Base-by-base conservation (phyloP, 1,284 basidiomycete genomes). In the Ustilago loliicola region DNA sequence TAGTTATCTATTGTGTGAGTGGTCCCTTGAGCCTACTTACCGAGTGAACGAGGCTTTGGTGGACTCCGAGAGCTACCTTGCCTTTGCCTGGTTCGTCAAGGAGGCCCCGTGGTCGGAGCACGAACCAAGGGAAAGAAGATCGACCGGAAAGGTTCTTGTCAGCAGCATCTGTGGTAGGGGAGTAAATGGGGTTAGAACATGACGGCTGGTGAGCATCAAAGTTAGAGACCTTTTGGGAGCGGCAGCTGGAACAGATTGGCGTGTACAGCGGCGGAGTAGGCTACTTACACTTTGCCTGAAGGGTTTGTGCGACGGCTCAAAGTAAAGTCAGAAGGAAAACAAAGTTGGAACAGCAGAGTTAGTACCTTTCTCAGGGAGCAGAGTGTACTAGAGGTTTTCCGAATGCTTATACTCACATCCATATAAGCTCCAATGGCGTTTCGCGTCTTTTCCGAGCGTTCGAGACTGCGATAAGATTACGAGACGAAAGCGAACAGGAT, bases 81-180 rank as follows among this genome's bases (percentile, higher is more conserved):
- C 69, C 74, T 1, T 72, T 76, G 10, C 69, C 77, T 3, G 77
- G 87, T 1, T 89, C 88, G 66, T 92, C 88, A 0, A 87, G 88
- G 17, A 93, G 87, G 0, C 87, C 87, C 2, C 91, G 91, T 2
- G 93, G 92, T 3, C 92, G 90, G 17, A 94, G 86, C 45, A 93
- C 91, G 8, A 90, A 91, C 90, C 90, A 93, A 51, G 91, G 89
- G 87, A 93, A 92, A 0, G 88, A 83, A 21, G 88, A 89, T 30
- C 91, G 89, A 51, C 87, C 82, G 25, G 88, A 88, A 8, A 93
- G 89, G 75, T 91, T 89, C 82, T 91, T 89, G 86, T 93, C 92
- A 5, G 92, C 92, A 69, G 91, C 89, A 83, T 91, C 66, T 68
- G 54, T 90, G 17, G 19, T n/a, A 40, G 23, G 51, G 13, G 23